phyloP scores from a whole-genome alignment of 139 green algal species.

The Picochlorum sp. region DNA sequence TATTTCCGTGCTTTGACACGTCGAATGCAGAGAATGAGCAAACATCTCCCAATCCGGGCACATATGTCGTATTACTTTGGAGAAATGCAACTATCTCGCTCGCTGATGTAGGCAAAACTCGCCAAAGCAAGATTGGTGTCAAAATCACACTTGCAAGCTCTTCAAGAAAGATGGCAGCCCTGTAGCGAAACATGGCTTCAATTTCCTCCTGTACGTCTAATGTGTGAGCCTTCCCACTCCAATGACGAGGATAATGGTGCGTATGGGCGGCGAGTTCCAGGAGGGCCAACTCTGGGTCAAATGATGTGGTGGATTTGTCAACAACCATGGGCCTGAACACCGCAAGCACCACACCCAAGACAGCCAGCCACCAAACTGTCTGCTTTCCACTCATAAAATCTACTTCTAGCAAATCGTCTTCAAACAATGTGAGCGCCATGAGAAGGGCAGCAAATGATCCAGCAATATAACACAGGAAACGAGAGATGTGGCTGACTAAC shows the following conservation, averaged over 20 bases:
- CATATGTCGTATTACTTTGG: conserved; percentile 42
- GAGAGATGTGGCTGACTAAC: conserved; percentile 49
- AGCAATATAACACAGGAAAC: conserved; percentile 74
- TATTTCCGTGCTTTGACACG: conserved; percentile 66
- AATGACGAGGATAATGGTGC: conserved; percentile 80
- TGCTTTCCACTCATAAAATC: conserved; percentile 53
- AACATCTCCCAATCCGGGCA: conserved; percentile 81
- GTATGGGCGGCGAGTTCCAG: conserved; percentile 75
- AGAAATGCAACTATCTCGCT: conserved; percentile 77
- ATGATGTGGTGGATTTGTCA: conserved; percentile 44
- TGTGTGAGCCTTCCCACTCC: conserved; percentile 64
- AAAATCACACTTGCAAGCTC: conserved; percentile 77
- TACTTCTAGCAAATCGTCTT: conserved; percentile 73
- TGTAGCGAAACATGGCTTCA: conserved; percentile 73
- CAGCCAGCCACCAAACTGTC: conserved; percentile 74
- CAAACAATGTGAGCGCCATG: conserved; percentile 60
- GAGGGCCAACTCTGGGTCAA: conserved; percentile 79
- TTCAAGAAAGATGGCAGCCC: conserved; percentile 74
- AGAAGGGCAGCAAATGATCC: conserved; percentile 82
- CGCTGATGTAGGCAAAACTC: conserved; percentile 43
- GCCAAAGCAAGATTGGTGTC: conserved; percentile 79
- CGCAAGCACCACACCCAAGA: conserved; percentile 65
- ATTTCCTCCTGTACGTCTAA: conserved; percentile 74
- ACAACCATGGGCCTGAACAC: conserved; percentile 44
- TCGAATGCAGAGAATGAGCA: conserved; percentile 79